A percentile compares a stretch with the other conserved stretches of the same genome.
These are phyloP conservation scores for Mortierella hygrophila DNA, from an alignment of 192 early-diverging fungal genomes.

Conservation along the genomic window DNA sequence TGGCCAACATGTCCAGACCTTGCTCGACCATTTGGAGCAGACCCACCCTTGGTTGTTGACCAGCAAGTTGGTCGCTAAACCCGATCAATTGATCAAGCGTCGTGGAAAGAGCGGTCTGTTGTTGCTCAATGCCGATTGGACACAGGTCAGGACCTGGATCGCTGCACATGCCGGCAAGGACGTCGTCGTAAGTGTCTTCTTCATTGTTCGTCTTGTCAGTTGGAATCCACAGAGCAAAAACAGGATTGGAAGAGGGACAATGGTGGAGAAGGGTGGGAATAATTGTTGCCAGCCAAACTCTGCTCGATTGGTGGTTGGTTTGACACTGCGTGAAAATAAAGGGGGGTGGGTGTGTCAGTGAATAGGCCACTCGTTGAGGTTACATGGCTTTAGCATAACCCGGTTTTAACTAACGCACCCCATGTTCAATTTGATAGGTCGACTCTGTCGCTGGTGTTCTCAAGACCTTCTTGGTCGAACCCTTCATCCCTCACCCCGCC, in stretches of 20 bases:
- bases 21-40: constrained; percentile 73
- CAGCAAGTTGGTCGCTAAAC: constrained; percentile 94
- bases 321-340: not conserved
- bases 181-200: constrained; percentile 70
- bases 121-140: constrained; percentile 93
- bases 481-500: constrained; percentile 91
- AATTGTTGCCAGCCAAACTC: not conserved
- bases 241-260: not conserved
- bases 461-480: constrained; percentile 96
- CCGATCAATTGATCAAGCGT: constrained; percentile 98
- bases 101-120: constrained; percentile 97
- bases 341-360: not conserved
- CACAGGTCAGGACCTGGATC: constrained; percentile 91
- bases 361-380: not conserved
- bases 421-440: constrained; percentile 63
- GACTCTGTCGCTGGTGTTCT: constrained; percentile 87
- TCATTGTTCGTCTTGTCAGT: not conserved
- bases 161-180: constrained; percentile 87
- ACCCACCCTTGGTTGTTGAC: constrained; percentile 89
- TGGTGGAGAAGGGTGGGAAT: not conserved
- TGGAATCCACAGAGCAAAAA: not conserved
- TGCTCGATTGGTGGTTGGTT: not conserved
- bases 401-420: not conserved
- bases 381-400: not conserved
- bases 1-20: constrained; percentile 69